Percentiles rank a stretch among this genome's conserved stretches.
Conservation (phyloP, 2,329 filamentous ascomycete genomes). For the Zymoseptoria crescenta region DNA sequence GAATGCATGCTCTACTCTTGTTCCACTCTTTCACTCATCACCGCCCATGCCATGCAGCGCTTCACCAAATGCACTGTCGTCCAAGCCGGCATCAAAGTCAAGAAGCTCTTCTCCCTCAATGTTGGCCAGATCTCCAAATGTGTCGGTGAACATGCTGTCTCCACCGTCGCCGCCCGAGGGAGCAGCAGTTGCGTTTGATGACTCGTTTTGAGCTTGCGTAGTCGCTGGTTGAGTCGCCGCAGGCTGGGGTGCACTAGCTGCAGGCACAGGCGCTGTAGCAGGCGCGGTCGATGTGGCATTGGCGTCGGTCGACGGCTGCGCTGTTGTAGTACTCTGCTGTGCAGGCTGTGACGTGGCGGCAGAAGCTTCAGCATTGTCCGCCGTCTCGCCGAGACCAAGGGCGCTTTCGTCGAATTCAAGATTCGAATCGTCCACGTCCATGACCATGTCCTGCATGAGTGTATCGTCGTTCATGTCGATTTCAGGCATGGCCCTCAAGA, state of each 20-base stretch:
- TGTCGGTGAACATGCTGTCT: conserved; percentile 19
- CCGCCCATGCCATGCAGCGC: conserved; percentile 60
- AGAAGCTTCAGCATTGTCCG: conserved; percentile 1
- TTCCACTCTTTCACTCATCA: conserved; percentile 4
- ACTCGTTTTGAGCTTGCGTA: neutral
- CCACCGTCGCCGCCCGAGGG: neutral
- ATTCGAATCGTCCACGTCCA: conserved; percentile 12
- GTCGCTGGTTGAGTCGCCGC: neutral
- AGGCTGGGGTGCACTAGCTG: neutral
- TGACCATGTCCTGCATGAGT: conserved; percentile 21
- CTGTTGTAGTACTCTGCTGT: neutral
- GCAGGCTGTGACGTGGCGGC: neutral
- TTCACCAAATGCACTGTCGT: conserved; percentile 76
- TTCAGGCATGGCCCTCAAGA: conserved; percentile 10
- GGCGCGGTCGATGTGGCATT: neutral
- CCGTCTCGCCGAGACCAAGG: neutral
- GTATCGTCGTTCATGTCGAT: conserved; percentile 15
- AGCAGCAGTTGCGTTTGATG: neutral
- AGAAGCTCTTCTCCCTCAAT: conserved; percentile 41
- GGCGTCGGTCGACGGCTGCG: neutral
- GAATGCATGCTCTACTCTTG: neutral
- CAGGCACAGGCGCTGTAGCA: neutral
- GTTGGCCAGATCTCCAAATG: conserved; percentile 34
- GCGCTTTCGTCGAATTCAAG: conserved; percentile 12
- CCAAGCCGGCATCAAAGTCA: conserved; percentile 34